Evolutionary conservation across 2,329 filamentous ascomycete genomes (phyloP).

Genomic region (Ploettnerulaceae sp.): DNA sequence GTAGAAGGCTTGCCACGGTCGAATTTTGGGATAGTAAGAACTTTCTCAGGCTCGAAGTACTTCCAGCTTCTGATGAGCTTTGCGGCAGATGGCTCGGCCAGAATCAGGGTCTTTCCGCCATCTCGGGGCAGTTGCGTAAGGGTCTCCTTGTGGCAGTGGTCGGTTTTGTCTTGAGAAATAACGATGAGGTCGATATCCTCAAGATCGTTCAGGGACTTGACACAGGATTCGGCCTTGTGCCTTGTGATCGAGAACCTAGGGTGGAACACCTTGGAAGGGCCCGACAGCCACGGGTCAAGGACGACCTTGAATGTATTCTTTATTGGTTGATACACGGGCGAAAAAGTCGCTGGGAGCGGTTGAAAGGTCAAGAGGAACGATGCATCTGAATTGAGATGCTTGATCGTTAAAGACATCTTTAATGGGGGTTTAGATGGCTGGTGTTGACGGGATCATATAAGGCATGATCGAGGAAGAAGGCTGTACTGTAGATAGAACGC

Average conservation of each 20-base stretch:
- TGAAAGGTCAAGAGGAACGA: slow-evolving; percentile 60
- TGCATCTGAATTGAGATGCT: slow-evolving; percentile 59
- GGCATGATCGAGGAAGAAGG: not conserved
- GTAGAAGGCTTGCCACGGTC: slow-evolving; percentile 32
- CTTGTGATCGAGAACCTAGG: slow-evolving; percentile 55
- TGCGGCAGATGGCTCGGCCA: slow-evolving; percentile 61
- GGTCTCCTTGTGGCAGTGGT: slow-evolving; percentile 67
- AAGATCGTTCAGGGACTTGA: slow-evolving; percentile 52
- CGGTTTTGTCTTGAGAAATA: slow-evolving; percentile 57
- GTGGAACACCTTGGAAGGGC: slow-evolving; percentile 55
- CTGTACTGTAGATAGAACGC: not conserved
- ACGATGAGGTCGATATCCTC: slow-evolving; percentile 52
- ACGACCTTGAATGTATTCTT: slow-evolving; percentile 62
- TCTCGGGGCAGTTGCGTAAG: slow-evolving; percentile 56
- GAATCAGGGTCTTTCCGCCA: slow-evolving; percentile 53
- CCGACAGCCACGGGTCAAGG: slow-evolving; percentile 66
- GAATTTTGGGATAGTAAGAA: slow-evolving; percentile 44
- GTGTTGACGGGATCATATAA: not conserved
- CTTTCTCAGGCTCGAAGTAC: slow-evolving; percentile 54
- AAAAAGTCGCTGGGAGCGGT: slow-evolving; percentile 36
- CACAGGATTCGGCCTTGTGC: slow-evolving; percentile 50
- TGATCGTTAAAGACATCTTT: slow-evolving; percentile 58
- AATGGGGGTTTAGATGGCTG: not conserved
- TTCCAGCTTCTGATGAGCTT: slow-evolving; percentile 63
- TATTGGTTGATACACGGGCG: slow-evolving; percentile 34